Percentiles rank a stretch among this genome's conserved stretches.
These are phyloP conservation scores for Aspergillus cavernicola DNA, from an alignment of 495 filamentous ascomycete species.

Conservation along the genomic window DNA sequence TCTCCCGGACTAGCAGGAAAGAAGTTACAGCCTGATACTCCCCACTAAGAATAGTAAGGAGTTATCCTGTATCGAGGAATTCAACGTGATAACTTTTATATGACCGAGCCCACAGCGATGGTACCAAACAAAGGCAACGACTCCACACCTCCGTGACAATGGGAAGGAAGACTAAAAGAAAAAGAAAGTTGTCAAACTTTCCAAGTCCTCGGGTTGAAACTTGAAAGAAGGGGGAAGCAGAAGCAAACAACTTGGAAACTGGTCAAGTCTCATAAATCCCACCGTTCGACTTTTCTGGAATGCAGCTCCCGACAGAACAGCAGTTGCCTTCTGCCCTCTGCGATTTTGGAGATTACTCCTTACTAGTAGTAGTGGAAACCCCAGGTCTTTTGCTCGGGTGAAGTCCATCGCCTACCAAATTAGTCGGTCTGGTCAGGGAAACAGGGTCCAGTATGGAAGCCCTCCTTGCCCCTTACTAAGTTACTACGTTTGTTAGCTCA, in stretches of 20 bases:
- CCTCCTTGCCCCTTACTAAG: slow-evolving; percentile 2
- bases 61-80: too few species aligned
- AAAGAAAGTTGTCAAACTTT: neutral
- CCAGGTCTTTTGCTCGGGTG: neutral
- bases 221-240: neutral
- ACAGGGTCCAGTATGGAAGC: neutral
- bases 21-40: neutral
- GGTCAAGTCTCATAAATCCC: neutral
- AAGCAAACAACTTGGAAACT: slow-evolving; percentile 6
- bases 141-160: neutral
- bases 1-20: slow-evolving; percentile 6
- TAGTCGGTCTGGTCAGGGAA: neutral
- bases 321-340: neutral
- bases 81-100: neutral
- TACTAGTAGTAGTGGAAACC: too few species aligned
- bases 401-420: neutral
- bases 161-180: neutral
- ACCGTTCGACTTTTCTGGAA: neutral
- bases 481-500: too few species aligned
- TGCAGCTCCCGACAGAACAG: neutral
- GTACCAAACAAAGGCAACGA: slow-evolving; percentile 9
- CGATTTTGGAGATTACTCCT: neutral
- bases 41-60: too few species aligned
- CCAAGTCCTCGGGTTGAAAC: neutral
- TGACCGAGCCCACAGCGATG: neutral